phyloP scores from a whole-genome alignment of 345 rosid species.

The Eucalyptus microcorys region DNA sequence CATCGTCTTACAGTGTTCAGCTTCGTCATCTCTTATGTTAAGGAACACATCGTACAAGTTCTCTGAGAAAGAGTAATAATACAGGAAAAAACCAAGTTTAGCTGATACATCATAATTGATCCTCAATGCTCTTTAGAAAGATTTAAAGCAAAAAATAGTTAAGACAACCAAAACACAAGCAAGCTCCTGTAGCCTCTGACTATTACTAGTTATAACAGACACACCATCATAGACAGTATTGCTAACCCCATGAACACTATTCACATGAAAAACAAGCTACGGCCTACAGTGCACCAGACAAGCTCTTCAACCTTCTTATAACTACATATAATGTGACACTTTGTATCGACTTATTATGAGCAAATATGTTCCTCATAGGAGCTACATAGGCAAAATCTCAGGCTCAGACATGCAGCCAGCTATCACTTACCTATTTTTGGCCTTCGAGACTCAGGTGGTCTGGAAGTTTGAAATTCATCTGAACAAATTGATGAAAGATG shows the following conservation, averaged over 20 bases:
- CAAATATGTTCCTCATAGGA: neutral
- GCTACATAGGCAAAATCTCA: neutral
- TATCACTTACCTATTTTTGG: conserved; percentile 66
- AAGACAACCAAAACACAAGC: neutral
- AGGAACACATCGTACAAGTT: conserved; percentile 83
- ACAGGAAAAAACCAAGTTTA: neutral
- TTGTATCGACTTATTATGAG: neutral
- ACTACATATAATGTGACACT: neutral
- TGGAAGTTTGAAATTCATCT: conserved; percentile 96
- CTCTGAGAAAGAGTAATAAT: conserved; percentile 24
- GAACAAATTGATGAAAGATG: neutral
- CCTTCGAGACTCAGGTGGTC: conserved; percentile 80
- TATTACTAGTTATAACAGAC: neutral
- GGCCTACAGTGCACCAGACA: neutral
- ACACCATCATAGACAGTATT: neutral
- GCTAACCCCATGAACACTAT: neutral
- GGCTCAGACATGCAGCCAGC: neutral
- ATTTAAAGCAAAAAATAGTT: neutral
- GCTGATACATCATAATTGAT: neutral
- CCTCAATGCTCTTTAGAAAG: neutral
- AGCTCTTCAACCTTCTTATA: neutral
- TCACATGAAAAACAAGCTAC: neutral
- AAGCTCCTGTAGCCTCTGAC: neutral
- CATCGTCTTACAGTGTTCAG: conserved; percentile 97
- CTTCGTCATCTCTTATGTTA: conserved; percentile 93